phyloP scores from a whole-genome alignment of 176 grass and related monocot species.

The Panicum miliaceum region DNA sequence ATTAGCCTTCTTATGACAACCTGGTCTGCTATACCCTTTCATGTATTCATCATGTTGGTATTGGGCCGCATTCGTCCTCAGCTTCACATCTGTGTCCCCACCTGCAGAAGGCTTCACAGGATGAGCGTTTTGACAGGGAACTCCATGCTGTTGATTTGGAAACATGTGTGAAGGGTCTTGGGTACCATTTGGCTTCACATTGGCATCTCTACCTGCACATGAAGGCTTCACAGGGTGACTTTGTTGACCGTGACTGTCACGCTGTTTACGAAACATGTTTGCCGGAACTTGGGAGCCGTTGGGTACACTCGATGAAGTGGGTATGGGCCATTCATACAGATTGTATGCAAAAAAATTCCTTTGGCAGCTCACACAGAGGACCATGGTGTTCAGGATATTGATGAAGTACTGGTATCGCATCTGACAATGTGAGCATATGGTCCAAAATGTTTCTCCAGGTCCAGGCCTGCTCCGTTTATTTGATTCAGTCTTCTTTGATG shows the following conservation, averaged over 20 bases:
- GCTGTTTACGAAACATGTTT: constrained; percentile 48
- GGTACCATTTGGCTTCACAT: constrained; percentile 44
- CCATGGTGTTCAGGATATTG: constrained; percentile 48
- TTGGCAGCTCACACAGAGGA: constrained; percentile 60
- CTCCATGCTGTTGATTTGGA: constrained; percentile 41
- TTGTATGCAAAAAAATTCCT: constrained; percentile 63
- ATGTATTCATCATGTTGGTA: constrained; percentile 11
- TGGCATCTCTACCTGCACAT: constrained; percentile 9
- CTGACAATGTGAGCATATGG: constrained; percentile 61
- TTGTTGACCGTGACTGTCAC: constrained; percentile 24
- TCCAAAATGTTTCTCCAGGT: constrained; percentile 70
- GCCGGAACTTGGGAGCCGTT: constrained; percentile 45
- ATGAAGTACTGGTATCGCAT: constrained; percentile 66
- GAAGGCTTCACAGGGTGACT: constrained; percentile 49
- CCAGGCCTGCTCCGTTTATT: constrained; percentile 47
- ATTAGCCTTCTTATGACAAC: constrained; percentile 38
- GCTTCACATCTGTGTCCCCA: constrained; percentile 4
- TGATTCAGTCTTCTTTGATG: constrained; percentile 44
- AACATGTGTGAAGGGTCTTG: constrained; percentile 53
- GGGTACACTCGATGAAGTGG: constrained; percentile 43
- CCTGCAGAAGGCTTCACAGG: constrained; percentile 29
- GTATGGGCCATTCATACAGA: constrained; percentile 36
- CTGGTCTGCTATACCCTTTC: constrained; percentile 39
- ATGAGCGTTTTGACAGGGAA: constrained; percentile 27
- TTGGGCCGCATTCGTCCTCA: constrained; percentile 40